Base-by-base conservation (phyloP, 352 stramenopile species). In the Phytophthora litchii region DNA sequence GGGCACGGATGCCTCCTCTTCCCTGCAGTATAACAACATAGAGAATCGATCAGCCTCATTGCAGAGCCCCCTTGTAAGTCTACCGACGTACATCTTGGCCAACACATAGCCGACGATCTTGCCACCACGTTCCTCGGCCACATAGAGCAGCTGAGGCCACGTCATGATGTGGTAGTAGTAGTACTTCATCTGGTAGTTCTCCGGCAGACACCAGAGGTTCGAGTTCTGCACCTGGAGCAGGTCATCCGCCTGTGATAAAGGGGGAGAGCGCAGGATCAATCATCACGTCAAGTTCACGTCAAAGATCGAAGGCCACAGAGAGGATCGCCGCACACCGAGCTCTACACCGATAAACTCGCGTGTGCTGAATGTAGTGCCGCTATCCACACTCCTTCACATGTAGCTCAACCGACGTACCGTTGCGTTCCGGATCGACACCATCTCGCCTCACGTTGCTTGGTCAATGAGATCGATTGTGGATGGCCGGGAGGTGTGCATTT, bases 101-200 rank as follows among this genome's bases (percentile, higher is more conserved):
- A 99, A 77, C 14, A 99, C 97, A 74, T 99, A 99, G 48, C 98
- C 98, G 17, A 99, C 97, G 74, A 99, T 99, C 64, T 98, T 98
- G 44, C 96, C 95, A 60, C 97, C 89, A 69, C 97, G 87, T 65
- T 99, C 96, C 73, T 99, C 97, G 0, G 97, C 97, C 21, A 99
- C 97, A 75, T 98, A 98, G 11, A 99, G 89, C 49, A 99, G 84
- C 72, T 99, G 97, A 31, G 98, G 98, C 97, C 98, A 99, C 52
- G 95, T 96, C 55, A 99, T 91, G 61, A 99, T 92, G 75, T 99
- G 97, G 86, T 99, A 99, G 63, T 99, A 98, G 78, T 99, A 99
- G 78, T 99, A 99, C 75, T 99, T 98, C 90, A 99, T 98, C 81
- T 99, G 95, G 77, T 99, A 99, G 78, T 99, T 99, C 73, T 99